Evolutionary conservation across 1,284 basidiomycete species (phyloP).

Genomic region (Amylostereum areolatum): DNA sequence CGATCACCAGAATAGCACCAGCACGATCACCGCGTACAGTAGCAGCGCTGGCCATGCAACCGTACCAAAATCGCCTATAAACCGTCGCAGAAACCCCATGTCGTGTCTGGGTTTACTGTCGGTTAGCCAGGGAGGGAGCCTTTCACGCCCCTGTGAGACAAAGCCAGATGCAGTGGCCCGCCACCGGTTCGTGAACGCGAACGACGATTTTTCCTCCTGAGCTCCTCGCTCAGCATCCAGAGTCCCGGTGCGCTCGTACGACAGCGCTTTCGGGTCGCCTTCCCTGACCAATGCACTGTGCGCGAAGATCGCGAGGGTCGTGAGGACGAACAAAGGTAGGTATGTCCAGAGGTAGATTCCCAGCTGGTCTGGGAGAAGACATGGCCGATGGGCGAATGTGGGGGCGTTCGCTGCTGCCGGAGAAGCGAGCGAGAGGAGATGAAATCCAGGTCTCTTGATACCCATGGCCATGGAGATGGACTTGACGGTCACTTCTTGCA

Average conservation of each 20-base stretch:
- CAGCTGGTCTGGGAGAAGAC: constrained; percentile 54
- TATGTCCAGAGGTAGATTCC: constrained; percentile 48
- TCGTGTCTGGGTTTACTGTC: constrained; percentile 6
- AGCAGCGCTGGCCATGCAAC: constrained; percentile 31
- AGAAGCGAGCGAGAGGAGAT: constrained; percentile 51
- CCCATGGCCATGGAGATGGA: constrained; percentile 58
- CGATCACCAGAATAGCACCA: constrained; percentile 18
- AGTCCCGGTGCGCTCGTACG: neutral
- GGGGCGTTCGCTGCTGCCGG: constrained; percentile 18
- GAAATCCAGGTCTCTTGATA: constrained; percentile 51
- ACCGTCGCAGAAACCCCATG: constrained; percentile 22
- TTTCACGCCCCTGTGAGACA: constrained; percentile 8
- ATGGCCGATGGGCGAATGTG: constrained; percentile 40
- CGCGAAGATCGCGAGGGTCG: constrained; percentile 21
- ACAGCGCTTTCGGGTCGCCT: constrained; percentile 1
- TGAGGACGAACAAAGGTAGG: constrained; percentile 36
- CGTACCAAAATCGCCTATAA: constrained; percentile 23
- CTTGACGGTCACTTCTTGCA: constrained; percentile 55
- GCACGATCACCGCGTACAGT: constrained; percentile 20
- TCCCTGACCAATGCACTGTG: neutral
- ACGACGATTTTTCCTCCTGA: neutral
- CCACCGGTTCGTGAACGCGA: neutral
- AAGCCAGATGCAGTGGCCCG: neutral
- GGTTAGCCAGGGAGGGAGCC: constrained; percentile 1
- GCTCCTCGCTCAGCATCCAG: neutral